These are phyloP conservation scores for Aspergillus caelatus DNA, from an alignment of 2,329 filamentous ascomycete genomes.

Conservation along the genomic window DNA sequence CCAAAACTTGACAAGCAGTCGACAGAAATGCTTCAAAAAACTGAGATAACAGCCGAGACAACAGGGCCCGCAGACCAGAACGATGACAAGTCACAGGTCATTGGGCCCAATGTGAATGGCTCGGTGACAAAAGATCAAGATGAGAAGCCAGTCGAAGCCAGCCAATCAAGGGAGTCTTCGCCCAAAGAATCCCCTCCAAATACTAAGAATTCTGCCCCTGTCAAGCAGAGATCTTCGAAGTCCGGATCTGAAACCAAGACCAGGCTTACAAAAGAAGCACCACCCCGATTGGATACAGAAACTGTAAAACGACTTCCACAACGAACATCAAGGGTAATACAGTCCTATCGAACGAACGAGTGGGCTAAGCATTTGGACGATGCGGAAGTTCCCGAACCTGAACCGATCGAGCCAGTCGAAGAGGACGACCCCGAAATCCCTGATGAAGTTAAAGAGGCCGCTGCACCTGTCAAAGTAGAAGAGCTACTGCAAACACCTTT, in stretches of 20 bases:
- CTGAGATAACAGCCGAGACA: not conserved
- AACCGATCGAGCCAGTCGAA: constrained; percentile 48
- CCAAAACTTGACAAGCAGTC: not conserved
- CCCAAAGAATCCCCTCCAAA: not conserved
- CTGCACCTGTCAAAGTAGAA: constrained; percentile 65
- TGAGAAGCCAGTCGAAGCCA: not conserved
- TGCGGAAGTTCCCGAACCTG: constrained; percentile 71
- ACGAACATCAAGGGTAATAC: constrained; percentile 74
- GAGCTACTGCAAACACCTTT: constrained; percentile 67
- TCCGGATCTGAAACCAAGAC: constrained; percentile 2
- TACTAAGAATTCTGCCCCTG: not conserved
- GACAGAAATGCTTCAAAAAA: not conserved
- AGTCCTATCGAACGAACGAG: constrained; percentile 88
- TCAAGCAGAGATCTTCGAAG: constrained; percentile 8
- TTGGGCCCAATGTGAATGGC: not conserved
- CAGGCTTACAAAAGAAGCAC: constrained; percentile 22
- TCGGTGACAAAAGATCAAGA: not conserved
- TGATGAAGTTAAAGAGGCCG: constrained; percentile 49
- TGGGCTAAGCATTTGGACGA: constrained; percentile 88
- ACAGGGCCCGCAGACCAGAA: not conserved
- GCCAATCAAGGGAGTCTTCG: not conserved
- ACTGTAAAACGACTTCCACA: constrained; percentile 63
- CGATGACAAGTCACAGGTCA: not conserved
- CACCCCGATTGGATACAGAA: constrained; percentile 33
- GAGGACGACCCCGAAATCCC: constrained; percentile 35